Percentiles rank a stretch among this genome's conserved stretches.
These are phyloP conservation scores for Yamadazyma takamatsuzukensis DNA, from an alignment of 805 yeast genomes.

Conservation along the genomic window DNA sequence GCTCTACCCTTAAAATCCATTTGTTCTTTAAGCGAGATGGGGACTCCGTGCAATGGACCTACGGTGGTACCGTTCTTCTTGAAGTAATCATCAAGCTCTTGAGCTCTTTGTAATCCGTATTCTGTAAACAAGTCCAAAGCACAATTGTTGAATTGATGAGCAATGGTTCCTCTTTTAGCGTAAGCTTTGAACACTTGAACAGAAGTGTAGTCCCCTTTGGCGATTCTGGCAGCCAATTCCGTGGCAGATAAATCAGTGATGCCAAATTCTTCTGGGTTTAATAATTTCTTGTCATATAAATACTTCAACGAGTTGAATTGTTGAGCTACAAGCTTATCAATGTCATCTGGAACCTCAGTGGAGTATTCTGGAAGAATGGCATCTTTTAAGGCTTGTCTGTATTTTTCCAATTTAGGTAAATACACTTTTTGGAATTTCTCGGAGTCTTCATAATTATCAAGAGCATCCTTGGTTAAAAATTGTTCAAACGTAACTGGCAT, in stretches of 20 bases:
- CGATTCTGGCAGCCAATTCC: conserved; percentile 24
- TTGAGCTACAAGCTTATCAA: conserved; percentile 24
- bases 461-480: conserved; percentile 29
- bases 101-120: conserved; percentile 56
- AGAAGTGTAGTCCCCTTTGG: conserved; percentile 29
- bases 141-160: conserved; percentile 43
- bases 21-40: conserved; percentile 58
- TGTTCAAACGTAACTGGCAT: conserved; percentile 12
- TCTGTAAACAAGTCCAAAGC: conserved; percentile 48
- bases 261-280: conserved; percentile 30
- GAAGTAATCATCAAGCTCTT: conserved; percentile 49
- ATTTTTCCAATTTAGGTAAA: conserved; percentile 41
- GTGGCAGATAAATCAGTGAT: conserved; percentile 36
- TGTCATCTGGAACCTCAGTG: conserved; percentile 27
- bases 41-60: conserved; percentile 68
- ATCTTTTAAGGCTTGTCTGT: conserved; percentile 25
- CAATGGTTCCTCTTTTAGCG: conserved; percentile 39
- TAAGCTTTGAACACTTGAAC: conserved; percentile 40
- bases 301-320: conserved; percentile 37
- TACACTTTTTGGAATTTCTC: conserved; percentile 38
- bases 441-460: conserved; percentile 35
- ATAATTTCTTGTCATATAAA: conserved; percentile 30
- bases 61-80: conserved; percentile 43
- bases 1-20: conserved; percentile 29
- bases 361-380: conserved; percentile 28